These are phyloP conservation scores for Xylaria scruposa DNA, from an alignment of 495 filamentous ascomycete species.

Conservation along the genomic window DNA sequence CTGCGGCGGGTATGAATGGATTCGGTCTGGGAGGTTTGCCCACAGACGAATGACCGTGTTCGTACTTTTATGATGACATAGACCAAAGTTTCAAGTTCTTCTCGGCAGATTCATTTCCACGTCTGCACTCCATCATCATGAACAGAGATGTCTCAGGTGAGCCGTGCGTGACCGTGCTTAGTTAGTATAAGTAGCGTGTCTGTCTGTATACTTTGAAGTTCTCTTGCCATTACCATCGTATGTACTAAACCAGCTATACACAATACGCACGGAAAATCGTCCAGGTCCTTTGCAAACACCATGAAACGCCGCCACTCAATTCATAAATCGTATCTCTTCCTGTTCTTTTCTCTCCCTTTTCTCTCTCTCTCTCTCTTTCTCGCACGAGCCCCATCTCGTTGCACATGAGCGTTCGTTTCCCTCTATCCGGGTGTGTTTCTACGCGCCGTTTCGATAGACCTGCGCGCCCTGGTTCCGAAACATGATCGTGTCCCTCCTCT, in stretches of 20 bases:
- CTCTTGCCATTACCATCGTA: slow-evolving; percentile 1
- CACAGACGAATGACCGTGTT: background rate
- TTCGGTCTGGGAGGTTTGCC: background rate
- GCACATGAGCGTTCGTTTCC: background rate
- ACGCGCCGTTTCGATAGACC: slow-evolving; percentile 75
- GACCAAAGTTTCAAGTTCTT: background rate
- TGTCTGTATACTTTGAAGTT: background rate
- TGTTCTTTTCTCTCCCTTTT: background rate
- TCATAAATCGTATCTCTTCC: background rate
- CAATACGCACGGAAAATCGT: background rate
- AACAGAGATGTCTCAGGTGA: background rate
- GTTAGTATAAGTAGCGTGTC: background rate
- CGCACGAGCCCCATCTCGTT: background rate
- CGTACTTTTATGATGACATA: slow-evolving; percentile 16
- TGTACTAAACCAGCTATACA: slow-evolving; percentile 11
- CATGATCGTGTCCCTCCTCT: slow-evolving; percentile 87
- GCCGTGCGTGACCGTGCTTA: background rate
- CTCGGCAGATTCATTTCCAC: no score
- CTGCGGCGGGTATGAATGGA: slow-evolving; percentile 6
- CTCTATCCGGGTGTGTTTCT: background rate
- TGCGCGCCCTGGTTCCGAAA: slow-evolving; percentile 87
- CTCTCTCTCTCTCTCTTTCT: no score
- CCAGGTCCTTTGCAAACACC: background rate
- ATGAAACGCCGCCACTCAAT: background rate
- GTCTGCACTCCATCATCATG: no score